Evolutionary conservation across 805 yeast species (phyloP).

Genomic region (Candida methanosorbosa): DNA sequence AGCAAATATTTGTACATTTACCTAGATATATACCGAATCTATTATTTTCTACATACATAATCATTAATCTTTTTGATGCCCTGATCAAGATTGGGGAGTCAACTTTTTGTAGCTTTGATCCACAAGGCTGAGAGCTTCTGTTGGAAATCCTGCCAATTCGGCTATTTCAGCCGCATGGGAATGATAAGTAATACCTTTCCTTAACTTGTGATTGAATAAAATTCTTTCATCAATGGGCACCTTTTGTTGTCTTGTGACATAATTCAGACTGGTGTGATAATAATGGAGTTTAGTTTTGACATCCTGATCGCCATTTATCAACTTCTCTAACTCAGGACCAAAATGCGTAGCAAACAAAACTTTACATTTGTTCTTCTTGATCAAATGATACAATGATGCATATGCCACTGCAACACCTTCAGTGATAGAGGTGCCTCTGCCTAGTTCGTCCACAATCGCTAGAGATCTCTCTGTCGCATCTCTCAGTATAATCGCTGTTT

Average conservation of each 20-base stretch:
- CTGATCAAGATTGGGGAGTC: too few species aligned
- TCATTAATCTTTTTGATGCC: neutral
- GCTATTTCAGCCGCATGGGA: constrained; percentile 79
- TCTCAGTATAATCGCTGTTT: constrained; percentile 60
- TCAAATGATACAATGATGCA: constrained; percentile 56
- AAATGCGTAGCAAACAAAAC: constrained; percentile 89
- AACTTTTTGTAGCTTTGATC: constrained; percentile 18
- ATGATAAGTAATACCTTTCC: constrained; percentile 59
- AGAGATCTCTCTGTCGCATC: constrained; percentile 61
- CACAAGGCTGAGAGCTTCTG: constrained; percentile 47
- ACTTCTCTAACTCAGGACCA: constrained; percentile 41
- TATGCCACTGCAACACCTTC: constrained; percentile 85
- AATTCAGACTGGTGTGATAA: constrained; percentile 12
- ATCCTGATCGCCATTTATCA: constrained; percentile 26
- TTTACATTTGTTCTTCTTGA: constrained; percentile 49
- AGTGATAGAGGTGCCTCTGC: constrained; percentile 78
- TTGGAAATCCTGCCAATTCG: constrained; percentile 70
- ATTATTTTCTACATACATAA: too few species aligned
- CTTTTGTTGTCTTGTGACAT: neutral
- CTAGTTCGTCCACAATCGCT: constrained; percentile 81
- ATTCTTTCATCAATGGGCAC: constrained; percentile 22
- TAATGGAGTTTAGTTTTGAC: constrained; percentile 15
- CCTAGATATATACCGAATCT: neutral
- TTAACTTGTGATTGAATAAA: constrained; percentile 46
- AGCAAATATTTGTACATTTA: neutral